phyloP scores from a whole-genome alignment of 805 yeast genomes.

The Phaffomyces opuntiae region DNA sequence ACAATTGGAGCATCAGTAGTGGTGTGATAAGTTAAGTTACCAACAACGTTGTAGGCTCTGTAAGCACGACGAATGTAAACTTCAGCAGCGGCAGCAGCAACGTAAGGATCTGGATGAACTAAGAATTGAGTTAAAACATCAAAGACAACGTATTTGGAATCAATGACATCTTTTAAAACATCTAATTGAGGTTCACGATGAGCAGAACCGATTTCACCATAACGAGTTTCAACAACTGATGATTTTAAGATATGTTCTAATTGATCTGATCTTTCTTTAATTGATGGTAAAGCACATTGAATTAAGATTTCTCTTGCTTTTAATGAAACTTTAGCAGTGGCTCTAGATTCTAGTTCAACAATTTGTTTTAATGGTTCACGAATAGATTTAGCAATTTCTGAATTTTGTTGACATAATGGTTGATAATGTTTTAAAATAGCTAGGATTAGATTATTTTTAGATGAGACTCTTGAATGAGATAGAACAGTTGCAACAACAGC shows the following conservation, averaged over 20 bases:
- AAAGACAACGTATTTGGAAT: conserved; percentile 91
- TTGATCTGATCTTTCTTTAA: conserved; percentile 94
- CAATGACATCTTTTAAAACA: conserved; percentile 84
- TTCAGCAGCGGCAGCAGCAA: conserved; percentile 93
- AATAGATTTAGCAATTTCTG: conserved; percentile 60
- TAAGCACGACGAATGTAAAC: conserved; percentile 95
- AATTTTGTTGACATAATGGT: conserved; percentile 65
- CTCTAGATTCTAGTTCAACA: conserved; percentile 84
- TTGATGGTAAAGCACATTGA: conserved; percentile 94
- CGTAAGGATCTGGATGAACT: conserved; percentile 75
- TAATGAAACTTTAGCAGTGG: conserved; percentile 87
- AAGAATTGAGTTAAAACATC: conserved; percentile 93
- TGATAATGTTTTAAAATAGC: conserved; percentile 82
- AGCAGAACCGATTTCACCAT: conserved; percentile 74
- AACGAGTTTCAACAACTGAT: conserved; percentile 81
- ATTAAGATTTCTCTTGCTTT: conserved; percentile 95
- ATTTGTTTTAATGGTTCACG: conserved; percentile 67
- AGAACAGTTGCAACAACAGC: conserved; percentile 68
- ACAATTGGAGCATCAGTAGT: conserved; percentile 57
- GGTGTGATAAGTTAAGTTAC: conserved; percentile 59
- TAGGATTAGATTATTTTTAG: conserved; percentile 82
- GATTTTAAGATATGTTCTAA: conserved; percentile 91
- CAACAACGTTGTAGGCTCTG: conserved; percentile 88
- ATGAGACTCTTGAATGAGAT: conserved; percentile 89
- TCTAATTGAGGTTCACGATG: conserved; percentile 79